Conservation (phyloP, 305 asterid species). For the Fraxinus greggii region DNA sequence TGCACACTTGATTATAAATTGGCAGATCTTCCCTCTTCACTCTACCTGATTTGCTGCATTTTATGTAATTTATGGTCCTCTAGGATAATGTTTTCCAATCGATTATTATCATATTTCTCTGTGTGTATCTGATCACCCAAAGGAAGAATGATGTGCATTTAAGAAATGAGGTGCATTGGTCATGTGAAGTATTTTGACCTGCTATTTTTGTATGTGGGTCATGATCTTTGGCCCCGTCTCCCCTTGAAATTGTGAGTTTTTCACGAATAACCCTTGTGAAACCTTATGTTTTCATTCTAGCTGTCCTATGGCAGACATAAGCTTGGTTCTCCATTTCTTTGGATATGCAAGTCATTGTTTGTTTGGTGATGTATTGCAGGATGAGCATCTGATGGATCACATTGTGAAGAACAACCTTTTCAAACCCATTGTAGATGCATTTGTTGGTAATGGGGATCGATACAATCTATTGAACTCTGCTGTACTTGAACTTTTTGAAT, state of each 20-base stretch:
- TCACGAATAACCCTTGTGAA: neutral
- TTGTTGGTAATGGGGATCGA: constrained; percentile 83
- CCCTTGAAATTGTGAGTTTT: neutral
- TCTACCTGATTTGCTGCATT: constrained; percentile 1
- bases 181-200: constrained; percentile 8
- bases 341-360: neutral
- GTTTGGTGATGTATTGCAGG: constrained; percentile 49
- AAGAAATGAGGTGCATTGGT: neutral
- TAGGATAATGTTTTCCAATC: neutral
- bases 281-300: neutral
- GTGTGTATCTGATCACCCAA: neutral
- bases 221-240: neutral
- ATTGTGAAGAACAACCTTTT: constrained; percentile 71
- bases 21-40: neutral
- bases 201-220: neutral
- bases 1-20: neutral
- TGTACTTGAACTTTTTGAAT: constrained; percentile 84
- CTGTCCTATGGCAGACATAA: neutral
- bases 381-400: constrained; percentile 85
- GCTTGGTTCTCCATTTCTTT: neutral
- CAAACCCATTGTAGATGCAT: constrained; percentile 77
- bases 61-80: constrained; percentile 5
- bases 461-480: constrained; percentile 96
- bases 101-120: neutral
- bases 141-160: neutral